Evolutionary conservation across 2,329 filamentous ascomycete species (phyloP).

Genomic region (Xylariales sp.): DNA sequence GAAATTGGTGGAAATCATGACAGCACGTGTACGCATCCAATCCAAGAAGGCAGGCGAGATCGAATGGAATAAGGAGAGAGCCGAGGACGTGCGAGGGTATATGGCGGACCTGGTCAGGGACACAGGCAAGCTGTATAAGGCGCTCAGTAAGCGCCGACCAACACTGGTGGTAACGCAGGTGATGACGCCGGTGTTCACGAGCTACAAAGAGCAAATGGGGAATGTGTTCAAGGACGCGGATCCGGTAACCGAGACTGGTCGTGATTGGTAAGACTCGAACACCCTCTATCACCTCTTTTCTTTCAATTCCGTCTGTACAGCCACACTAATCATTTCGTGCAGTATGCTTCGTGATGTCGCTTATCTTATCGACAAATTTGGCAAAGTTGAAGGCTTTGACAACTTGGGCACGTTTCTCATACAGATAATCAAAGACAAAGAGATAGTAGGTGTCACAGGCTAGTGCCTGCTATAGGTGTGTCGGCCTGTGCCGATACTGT

Average conservation of each 20-base stretch:
- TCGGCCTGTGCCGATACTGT: no score
- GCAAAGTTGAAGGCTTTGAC: conserved; percentile 74
- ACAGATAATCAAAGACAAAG: conserved; percentile 59
- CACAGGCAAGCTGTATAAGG: conserved; percentile 77
- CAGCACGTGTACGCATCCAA: conserved; percentile 67
- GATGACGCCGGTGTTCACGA: conserved; percentile 79
- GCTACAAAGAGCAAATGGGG: conserved; percentile 76
- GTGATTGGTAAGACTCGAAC: conserved; percentile 71
- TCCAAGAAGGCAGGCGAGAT: conserved; percentile 70
- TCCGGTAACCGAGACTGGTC: conserved; percentile 62
- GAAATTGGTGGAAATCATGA: conserved; percentile 92
- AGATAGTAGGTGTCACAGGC: no score
- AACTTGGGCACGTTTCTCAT: conserved; percentile 68
- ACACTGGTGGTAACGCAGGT: conserved; percentile 75
- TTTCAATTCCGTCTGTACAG: background rate
- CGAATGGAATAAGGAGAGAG: conserved; percentile 62
- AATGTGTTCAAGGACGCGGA: conserved; percentile 62
- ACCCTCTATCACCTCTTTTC: conserved; percentile 10
- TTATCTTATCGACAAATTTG: conserved; percentile 64
- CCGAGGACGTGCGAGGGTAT: conserved; percentile 56
- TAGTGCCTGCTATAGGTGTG: no score
- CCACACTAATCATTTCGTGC: conserved; percentile 7
- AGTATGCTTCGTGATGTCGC: conserved; percentile 77
- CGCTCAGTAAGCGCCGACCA: conserved; percentile 75
- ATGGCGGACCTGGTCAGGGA: conserved; percentile 88